Percentiles rank a stretch among this genome's conserved stretches.
Conservation (phyloP, 2,329 filamentous ascomycete species). For the Aspergillus pseudoviridinutans region DNA sequence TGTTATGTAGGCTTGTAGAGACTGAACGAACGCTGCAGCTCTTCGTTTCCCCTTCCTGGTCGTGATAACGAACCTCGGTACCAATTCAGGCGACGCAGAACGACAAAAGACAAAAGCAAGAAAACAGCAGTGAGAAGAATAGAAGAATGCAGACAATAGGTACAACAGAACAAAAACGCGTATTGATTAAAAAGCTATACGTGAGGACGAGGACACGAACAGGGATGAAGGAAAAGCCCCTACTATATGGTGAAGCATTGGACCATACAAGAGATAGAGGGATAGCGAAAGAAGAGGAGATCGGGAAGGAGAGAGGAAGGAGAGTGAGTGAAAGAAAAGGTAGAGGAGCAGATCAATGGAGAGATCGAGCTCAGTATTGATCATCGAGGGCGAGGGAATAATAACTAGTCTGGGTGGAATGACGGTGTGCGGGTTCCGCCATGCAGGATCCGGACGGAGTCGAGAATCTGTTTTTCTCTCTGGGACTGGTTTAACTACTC, state of each 20-base stretch:
- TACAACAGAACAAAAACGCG: conserved; percentile 6
- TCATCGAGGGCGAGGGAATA: background rate
- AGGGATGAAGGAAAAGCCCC: background rate
- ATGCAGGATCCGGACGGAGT: background rate
- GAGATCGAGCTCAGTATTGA: conserved; percentile 8
- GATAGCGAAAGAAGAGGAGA: background rate
- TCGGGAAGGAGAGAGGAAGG: conserved; percentile 1
- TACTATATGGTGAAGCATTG: background rate
- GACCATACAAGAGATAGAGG: background rate
- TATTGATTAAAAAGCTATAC: conserved; percentile 1
- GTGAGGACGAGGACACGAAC: background rate
- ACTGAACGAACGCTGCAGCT: background rate
- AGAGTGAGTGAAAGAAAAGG: background rate
- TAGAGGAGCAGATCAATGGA: conserved; percentile 17
- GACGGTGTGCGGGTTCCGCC: conserved; percentile 23
- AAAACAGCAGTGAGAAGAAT: conserved; percentile 13
- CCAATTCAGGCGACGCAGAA: background rate
- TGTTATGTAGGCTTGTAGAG: conserved; percentile 1
- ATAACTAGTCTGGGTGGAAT: conserved; percentile 5
- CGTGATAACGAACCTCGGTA: background rate
- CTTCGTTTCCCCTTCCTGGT: background rate
- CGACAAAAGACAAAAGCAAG: conserved; percentile 5
- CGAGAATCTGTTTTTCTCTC: background rate
- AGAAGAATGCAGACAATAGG: conserved; percentile 15
- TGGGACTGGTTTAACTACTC: background rate